phyloP scores from a whole-genome alignment of 768 basidiomycete species.

The Clitopilus passeckerianus region DNA sequence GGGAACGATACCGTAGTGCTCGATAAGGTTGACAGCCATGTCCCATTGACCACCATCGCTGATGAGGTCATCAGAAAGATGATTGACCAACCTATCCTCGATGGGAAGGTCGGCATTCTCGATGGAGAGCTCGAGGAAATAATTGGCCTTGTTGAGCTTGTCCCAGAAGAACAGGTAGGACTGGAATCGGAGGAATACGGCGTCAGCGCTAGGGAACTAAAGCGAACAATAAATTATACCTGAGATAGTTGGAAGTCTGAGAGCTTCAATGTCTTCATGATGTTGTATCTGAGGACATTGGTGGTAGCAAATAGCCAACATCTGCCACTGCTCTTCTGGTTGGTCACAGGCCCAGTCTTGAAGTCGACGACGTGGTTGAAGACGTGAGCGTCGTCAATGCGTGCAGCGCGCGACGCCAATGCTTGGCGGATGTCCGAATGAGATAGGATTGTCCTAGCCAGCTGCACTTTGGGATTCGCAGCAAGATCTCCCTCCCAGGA shows the following conservation, averaged over 20 bases:
- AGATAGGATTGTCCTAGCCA: slow-evolving; percentile 73
- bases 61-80: slow-evolving; percentile 73
- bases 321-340: slow-evolving; percentile 84
- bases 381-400: slow-evolving; percentile 63
- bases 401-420: slow-evolving; percentile 58
- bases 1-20: slow-evolving; percentile 85
- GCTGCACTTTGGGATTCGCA: slow-evolving; percentile 54
- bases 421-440: slow-evolving; percentile 63
- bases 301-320: slow-evolving; percentile 97
- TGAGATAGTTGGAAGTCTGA: slow-evolving; percentile 91
- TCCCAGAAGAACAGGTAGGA: slow-evolving; percentile 96
- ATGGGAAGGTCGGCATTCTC: slow-evolving; percentile 74
- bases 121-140: slow-evolving; percentile 86
- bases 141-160: slow-evolving; percentile 91
- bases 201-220: neutral
- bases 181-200: slow-evolving; percentile 25
- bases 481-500: slow-evolving; percentile 63
- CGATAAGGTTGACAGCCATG: slow-evolving; percentile 62
- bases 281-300: slow-evolving; percentile 75
- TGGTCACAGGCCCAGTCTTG: slow-evolving; percentile 79
- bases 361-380: slow-evolving; percentile 81
- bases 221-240: slow-evolving; percentile 27
- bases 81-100: slow-evolving; percentile 77
- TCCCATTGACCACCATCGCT: slow-evolving; percentile 96
- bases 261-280: slow-evolving; percentile 83